phyloP scores from a whole-genome alignment of 495 filamentous ascomycete genomes.

The Neurospora sp. region DNA sequence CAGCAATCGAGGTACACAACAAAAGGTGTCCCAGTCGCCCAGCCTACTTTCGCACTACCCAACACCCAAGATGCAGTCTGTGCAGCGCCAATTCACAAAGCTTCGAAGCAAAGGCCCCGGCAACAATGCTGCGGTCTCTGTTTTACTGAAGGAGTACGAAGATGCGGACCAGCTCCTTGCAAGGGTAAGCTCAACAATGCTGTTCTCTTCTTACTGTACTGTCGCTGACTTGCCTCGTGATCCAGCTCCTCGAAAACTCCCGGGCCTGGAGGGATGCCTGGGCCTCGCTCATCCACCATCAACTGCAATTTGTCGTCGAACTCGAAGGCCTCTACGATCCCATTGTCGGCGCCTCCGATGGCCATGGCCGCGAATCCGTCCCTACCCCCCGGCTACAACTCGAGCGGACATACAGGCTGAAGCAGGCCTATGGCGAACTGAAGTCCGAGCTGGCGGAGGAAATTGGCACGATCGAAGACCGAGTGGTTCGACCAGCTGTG shows the following conservation, averaged over 20 bases:
- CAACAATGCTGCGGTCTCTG: conserved; percentile 68
- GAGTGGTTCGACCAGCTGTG: conserved; percentile 61
- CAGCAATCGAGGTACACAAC: neutral
- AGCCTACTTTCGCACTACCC: neutral
- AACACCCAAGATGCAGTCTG: conserved; percentile 56
- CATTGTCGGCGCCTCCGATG: conserved; percentile 53
- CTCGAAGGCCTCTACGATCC: conserved; percentile 76
- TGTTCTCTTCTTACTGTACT: neutral
- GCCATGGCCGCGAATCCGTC: conserved; percentile 41
- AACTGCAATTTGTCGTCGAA: conserved; percentile 58
- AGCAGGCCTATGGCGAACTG: conserved; percentile 62
- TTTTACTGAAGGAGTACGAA: conserved; percentile 73
- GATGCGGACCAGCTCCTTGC: conserved; percentile 70
- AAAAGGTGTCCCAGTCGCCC: neutral
- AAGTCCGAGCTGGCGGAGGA: conserved; percentile 68
- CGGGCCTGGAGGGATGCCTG: conserved; percentile 81
- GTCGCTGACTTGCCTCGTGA: conserved; percentile 3
- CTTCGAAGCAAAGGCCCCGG: conserved; percentile 58
- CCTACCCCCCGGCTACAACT: conserved; percentile 57
- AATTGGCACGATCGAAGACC: conserved; percentile 58
- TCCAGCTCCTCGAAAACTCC: conserved; percentile 70
- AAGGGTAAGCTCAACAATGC: conserved; percentile 40
- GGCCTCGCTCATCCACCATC: conserved; percentile 61
- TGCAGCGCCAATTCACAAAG: conserved; percentile 67
- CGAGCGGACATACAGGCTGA: conserved; percentile 56